Evolutionary conservation across 2,329 filamentous ascomycete species (phyloP).

Genomic region (Drechslerella dactyloides): DNA sequence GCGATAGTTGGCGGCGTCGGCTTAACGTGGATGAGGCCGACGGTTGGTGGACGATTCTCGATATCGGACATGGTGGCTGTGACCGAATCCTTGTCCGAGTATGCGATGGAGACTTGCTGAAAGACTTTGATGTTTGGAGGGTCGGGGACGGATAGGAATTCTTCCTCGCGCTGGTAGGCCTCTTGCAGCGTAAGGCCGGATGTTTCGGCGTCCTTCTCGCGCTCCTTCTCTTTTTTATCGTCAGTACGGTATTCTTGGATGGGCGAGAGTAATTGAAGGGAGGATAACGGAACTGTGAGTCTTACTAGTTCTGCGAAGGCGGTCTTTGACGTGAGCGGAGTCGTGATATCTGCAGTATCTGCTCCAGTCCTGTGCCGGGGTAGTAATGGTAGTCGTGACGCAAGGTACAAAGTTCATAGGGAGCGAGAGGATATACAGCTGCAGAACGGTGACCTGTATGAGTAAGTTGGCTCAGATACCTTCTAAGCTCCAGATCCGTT

Average conservation of each 20-base stretch:
- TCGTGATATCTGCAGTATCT: neutral
- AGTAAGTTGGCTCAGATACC: too few species aligned
- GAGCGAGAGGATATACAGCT: too few species aligned
- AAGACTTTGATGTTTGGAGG: slow-evolving; percentile 12
- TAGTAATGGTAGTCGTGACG: neutral
- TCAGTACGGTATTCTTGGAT: neutral
- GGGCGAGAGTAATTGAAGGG: too few species aligned
- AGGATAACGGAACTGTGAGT: neutral
- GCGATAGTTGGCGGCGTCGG: neutral
- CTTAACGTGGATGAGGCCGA: neutral
- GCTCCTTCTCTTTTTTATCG: slow-evolving; percentile 4
- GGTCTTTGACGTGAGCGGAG: neutral
- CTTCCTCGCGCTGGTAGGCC: slow-evolving; percentile 13
- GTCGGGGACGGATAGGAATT: neutral
- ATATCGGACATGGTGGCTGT: neutral
- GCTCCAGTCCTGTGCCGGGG: neutral
- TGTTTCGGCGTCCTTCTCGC: slow-evolving; percentile 2
- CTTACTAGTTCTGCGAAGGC: slow-evolving; percentile 5
- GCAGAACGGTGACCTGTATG: too few species aligned
- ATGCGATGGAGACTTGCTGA: neutral
- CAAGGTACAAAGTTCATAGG: slow-evolving; percentile 7
- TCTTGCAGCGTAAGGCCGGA: neutral
- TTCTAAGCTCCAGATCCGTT: neutral
- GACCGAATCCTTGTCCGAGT: neutral
- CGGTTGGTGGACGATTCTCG: slow-evolving; percentile 28